phyloP scores from a whole-genome alignment of 139 green algal species.

The Coelastrella sp. region DNA sequence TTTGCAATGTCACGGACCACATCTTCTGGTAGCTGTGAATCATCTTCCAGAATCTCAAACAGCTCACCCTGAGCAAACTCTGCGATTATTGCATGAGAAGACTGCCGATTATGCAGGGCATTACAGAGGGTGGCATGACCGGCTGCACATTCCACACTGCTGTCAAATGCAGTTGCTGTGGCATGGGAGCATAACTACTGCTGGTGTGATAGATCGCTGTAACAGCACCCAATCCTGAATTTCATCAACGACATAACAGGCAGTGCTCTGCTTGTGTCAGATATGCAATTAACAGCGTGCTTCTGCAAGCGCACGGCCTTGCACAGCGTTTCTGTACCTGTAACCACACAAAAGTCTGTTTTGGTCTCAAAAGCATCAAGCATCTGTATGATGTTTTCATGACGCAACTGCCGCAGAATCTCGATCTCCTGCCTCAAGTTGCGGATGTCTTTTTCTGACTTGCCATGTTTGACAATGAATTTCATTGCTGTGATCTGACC shows the following conservation, averaged over 20 bases:
- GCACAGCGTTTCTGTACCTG: background rate
- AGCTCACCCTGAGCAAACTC: slow-evolving; percentile 98
- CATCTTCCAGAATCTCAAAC: slow-evolving; percentile 98
- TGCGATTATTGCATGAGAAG: slow-evolving; percentile 20
- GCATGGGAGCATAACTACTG: background rate
- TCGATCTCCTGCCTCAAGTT: slow-evolving; percentile 97
- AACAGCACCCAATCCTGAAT: too few species aligned
- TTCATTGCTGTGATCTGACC: slow-evolving; percentile 98
- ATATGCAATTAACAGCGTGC: background rate
- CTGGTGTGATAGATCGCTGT: background rate
- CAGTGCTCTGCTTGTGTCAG: background rate
- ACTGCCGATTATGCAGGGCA: background rate
- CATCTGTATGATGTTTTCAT: slow-evolving; percentile 98
- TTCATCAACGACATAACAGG: background rate
- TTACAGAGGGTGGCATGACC: background rate
- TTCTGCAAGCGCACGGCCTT: background rate
- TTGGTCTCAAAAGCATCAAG: slow-evolving; percentile 97
- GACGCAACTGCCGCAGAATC: slow-evolving; percentile 88
- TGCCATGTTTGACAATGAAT: slow-evolving; percentile 98
- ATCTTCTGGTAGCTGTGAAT: slow-evolving; percentile 88
- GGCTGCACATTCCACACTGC: background rate
- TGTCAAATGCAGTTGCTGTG: background rate
- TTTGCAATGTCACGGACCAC: slow-evolving; percentile 87
- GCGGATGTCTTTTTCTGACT: slow-evolving; percentile 92
- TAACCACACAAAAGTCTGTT: slow-evolving; percentile 44